phyloP scores from a whole-genome alignment of 495 filamentous ascomycete genomes.

The Tuber indicum region DNA sequence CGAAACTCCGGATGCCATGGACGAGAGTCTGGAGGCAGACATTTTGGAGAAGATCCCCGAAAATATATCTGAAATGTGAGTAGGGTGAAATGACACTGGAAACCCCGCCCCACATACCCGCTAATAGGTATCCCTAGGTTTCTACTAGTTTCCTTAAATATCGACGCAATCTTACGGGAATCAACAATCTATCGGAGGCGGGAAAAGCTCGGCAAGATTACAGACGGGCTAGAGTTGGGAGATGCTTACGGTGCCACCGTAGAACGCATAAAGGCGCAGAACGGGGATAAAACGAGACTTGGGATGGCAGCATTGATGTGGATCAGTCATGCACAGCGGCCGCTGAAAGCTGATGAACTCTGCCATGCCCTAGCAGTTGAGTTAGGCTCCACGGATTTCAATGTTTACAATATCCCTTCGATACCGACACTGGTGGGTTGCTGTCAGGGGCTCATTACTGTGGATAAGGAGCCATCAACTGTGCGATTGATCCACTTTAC shows the following conservation, averaged over 20 bases:
- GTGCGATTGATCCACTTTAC: neutral
- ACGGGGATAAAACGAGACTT: neutral
- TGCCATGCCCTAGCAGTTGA: neutral
- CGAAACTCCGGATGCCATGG: neutral
- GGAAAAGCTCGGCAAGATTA: neutral
- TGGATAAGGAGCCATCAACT: neutral
- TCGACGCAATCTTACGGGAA: neutral
- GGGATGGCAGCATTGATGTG: neutral
- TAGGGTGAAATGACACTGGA: neutral
- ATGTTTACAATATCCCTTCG: neutral
- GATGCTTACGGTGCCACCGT: neutral
- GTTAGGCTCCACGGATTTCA: neutral
- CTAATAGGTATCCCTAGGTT: neutral
- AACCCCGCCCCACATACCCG: neutral
- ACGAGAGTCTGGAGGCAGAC: neutral
- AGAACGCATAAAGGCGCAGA: neutral
- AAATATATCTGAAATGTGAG: neutral
- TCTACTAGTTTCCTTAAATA: neutral
- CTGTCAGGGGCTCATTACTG: neutral
- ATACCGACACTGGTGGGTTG: neutral
- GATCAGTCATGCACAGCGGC: neutral
- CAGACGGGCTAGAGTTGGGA: neutral
- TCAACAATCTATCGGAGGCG: neutral
- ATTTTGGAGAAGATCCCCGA: neutral
- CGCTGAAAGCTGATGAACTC: neutral